Evolutionary conservation across 257 asterid genomes (phyloP).

Genomic region (Capsicum chinense): DNA sequence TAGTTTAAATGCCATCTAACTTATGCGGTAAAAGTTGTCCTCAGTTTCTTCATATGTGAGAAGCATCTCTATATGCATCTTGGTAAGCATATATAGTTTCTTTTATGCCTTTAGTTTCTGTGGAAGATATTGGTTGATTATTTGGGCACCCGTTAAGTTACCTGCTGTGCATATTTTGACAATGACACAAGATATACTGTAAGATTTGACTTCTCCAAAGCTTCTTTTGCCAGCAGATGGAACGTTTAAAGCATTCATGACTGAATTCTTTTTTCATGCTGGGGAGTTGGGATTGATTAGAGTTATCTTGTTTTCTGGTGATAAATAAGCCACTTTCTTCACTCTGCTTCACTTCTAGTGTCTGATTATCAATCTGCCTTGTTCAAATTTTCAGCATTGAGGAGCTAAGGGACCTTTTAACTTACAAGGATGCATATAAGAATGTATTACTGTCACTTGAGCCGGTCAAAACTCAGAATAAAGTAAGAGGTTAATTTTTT

Average conservation of each 20-base stretch:
- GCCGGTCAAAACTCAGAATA: slow-evolving; percentile 83
- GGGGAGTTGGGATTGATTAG: background rate
- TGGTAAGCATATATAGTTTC: slow-evolving; percentile 10
- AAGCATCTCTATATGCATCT: slow-evolving; percentile 13
- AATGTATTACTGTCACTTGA: slow-evolving; percentile 78
- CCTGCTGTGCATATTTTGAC: background rate
- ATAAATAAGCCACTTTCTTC: background rate
- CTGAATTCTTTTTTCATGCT: background rate
- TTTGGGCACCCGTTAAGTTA: background rate
- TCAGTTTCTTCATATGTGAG: background rate
- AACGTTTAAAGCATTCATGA: background rate
- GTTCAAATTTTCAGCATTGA: slow-evolving; percentile 57
- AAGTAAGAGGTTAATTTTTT: slow-evolving; percentile 51
- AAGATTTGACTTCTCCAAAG: background rate
- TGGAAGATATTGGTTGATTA: background rate
- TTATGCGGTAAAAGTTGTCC: slow-evolving; percentile 11
- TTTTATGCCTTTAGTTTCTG: slow-evolving; percentile 11
- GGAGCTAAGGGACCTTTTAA: slow-evolving; percentile 79
- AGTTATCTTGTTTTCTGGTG: background rate
- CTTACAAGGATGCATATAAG: slow-evolving; percentile 82
- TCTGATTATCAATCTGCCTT: slow-evolving; percentile 1
- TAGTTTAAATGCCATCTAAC: background rate
- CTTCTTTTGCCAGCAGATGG: background rate
- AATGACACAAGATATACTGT: background rate
- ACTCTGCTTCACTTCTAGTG: slow-evolving; percentile 10